Evolutionary conservation across 768 basidiomycete species (phyloP).

Genomic region (Mycena capillaripes): DNA sequence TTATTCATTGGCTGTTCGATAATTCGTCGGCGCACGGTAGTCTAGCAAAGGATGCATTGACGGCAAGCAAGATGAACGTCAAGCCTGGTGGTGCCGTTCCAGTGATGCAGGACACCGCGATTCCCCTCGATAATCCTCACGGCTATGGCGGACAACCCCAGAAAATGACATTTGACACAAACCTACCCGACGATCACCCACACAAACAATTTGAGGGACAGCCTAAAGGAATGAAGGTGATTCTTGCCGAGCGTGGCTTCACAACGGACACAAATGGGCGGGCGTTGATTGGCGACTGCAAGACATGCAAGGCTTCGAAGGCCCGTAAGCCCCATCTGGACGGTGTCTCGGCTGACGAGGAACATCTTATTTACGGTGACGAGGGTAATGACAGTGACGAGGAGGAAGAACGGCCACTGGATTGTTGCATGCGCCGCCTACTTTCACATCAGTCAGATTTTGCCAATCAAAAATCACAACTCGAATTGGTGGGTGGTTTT

Average conservation of each 20-base stretch:
- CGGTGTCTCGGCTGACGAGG: background rate
- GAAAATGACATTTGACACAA: background rate
- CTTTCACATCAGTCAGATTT: slow-evolving; percentile 34
- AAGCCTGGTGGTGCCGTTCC: slow-evolving; percentile 33
- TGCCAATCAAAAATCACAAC: slow-evolving; percentile 20
- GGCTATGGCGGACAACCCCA: background rate
- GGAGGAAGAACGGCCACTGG: slow-evolving; percentile 14
- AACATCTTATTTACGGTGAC: background rate
- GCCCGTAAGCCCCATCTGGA: background rate
- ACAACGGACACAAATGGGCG: background rate
- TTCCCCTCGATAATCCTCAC: slow-evolving; percentile 25
- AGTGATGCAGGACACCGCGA: slow-evolving; percentile 30
- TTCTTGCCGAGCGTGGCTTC: background rate
- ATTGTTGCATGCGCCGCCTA: slow-evolving; percentile 34
- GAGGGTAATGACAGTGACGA: slow-evolving; percentile 17
- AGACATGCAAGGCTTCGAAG: slow-evolving; percentile 4
- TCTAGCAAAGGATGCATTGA: slow-evolving; percentile 28
- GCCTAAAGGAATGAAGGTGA: background rate
- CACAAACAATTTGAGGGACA: background rate
- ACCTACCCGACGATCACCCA: background rate
- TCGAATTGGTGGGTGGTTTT: background rate
- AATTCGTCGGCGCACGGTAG: slow-evolving; percentile 35
- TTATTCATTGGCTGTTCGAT: slow-evolving; percentile 33
- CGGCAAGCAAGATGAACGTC: slow-evolving; percentile 32
- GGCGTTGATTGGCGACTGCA: slow-evolving; percentile 5